Evolutionary conservation across 352 stramenopile genomes (phyloP).

Genomic region (Phytopythium ostracodes): DNA sequence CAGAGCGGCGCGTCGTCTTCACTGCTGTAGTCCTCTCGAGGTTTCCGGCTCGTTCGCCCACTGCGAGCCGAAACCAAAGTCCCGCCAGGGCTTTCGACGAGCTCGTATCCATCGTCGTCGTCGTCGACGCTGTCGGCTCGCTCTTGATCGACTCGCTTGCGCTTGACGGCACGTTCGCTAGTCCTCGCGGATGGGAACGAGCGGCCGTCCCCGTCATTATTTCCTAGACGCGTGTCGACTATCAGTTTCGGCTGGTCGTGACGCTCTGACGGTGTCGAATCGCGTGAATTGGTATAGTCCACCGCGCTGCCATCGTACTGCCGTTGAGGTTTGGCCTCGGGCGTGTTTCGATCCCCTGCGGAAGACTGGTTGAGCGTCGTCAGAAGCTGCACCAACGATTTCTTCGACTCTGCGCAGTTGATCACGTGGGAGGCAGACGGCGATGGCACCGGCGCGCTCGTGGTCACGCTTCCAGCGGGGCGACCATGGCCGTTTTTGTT

Average conservation of each 20-base stretch:
- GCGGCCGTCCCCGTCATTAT: not conserved
- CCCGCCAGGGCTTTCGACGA: constrained; percentile 5
- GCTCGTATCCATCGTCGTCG: constrained; percentile 7
- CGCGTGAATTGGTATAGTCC: too few species aligned
- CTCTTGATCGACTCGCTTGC: constrained; percentile 3
- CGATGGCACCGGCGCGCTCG: constrained; percentile 13
- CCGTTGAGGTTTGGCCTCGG: not conserved
- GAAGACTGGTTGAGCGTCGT: constrained; percentile 49
- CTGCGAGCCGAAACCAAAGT: not conserved
- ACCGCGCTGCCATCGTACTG: not conserved
- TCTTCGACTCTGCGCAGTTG: constrained; percentile 66
- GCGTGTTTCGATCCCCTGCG: constrained; percentile 1
- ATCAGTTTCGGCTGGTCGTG: not conserved
- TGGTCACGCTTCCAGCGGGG: not conserved
- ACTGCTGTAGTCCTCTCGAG: constrained; percentile 3
- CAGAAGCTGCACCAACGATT: constrained; percentile 58
- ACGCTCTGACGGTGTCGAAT: not conserved
- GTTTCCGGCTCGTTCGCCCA: not conserved
- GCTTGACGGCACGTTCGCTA: constrained; percentile 2
- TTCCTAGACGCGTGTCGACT: not conserved
- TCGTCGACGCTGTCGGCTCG: constrained; percentile 13
- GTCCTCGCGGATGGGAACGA: not conserved
- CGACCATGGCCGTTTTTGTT: not conserved
- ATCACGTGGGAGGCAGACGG: constrained; percentile 51
- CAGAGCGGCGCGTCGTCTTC: constrained; percentile 6